Evolutionary conservation across 345 rosid species (phyloP).

Genomic region (Euclidium syriacum): DNA sequence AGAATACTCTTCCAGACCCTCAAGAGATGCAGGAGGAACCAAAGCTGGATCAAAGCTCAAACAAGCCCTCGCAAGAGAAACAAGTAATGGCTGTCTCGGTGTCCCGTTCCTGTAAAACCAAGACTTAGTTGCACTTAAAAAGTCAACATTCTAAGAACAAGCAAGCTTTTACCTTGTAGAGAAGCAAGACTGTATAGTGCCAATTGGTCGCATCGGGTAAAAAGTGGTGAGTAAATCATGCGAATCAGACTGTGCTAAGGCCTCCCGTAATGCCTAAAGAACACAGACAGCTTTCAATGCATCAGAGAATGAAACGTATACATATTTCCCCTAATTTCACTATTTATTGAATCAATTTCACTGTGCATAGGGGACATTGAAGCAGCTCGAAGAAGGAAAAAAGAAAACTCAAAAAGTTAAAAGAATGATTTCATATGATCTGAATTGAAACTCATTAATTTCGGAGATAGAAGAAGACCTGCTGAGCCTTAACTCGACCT

Average conservation of each 20-base stretch:
- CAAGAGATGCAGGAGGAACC: constrained; percentile 94
- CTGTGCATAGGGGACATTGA: not conserved
- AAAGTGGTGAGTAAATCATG: constrained; percentile 36
- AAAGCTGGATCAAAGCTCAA: constrained; percentile 57
- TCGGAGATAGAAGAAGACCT: constrained; percentile 37
- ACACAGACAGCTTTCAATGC: not conserved
- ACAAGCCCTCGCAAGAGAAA: constrained; percentile 80
- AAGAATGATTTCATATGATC: not conserved
- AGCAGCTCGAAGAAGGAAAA: not conserved
- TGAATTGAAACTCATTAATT: not conserved
- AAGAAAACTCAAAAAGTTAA: too few relatives aligned
- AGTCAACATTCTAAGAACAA: not conserved
- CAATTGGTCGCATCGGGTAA: constrained; percentile 79
- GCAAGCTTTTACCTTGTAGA: constrained; percentile 41
- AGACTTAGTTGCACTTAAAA: not conserved
- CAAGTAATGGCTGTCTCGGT: constrained; percentile 87
- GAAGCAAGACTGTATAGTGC: constrained; percentile 75
- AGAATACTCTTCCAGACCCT: constrained; percentile 81
- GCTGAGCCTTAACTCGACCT: constrained; percentile 86
- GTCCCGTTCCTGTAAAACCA: constrained; percentile 67
- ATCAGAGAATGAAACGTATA: not conserved
- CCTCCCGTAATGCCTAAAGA: constrained; percentile 64
- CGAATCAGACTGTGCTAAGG: constrained; percentile 41
- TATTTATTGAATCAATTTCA: not conserved
- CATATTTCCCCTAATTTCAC: not conserved